A percentile compares a stretch with the other conserved stretches of the same genome.
Conservation (phyloP, 2,329 filamentous ascomycete genomes). For the Falciphora oryzae region DNA sequence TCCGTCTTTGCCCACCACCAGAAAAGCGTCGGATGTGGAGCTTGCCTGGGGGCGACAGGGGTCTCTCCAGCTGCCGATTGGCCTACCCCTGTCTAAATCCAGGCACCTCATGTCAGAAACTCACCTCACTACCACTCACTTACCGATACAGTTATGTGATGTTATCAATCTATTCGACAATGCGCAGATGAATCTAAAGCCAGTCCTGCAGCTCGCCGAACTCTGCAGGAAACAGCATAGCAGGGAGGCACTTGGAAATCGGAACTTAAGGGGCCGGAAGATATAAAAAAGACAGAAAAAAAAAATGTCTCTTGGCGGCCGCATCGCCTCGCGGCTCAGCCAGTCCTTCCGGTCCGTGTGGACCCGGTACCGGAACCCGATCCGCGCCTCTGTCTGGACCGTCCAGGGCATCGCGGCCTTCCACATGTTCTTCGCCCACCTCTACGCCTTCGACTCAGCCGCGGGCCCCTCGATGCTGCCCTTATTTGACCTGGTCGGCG, state of each 20-base stretch:
- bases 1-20: too few relatives aligned
- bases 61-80: neutral
- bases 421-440: constrained; percentile 54
- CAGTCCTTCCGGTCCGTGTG: neutral
- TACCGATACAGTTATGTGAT: neutral
- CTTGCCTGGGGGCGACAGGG: neutral
- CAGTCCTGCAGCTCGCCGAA: too few relatives aligned
- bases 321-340: neutral
- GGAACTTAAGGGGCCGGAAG: neutral
- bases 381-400: constrained; percentile 2
- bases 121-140: neutral
- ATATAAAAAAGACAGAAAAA: neutral
- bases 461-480: constrained; percentile 85
- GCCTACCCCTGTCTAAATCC: neutral
- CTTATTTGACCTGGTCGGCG: constrained; percentile 63
- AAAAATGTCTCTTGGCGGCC: neutral
- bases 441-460: constrained; percentile 53
- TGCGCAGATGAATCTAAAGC: neutral
- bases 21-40: neutral
- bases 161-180: neutral
- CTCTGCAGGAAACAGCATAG: too few relatives aligned
- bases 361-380: neutral
- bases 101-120: neutral
- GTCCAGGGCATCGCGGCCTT: constrained; percentile 29
- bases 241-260: neutral